A percentile compares a stretch with the other conserved stretches of the same genome.
These are phyloP conservation scores for Nicotiana obtusifolia DNA, from an alignment of 257 asterid genomes.

Conservation along the genomic window DNA sequence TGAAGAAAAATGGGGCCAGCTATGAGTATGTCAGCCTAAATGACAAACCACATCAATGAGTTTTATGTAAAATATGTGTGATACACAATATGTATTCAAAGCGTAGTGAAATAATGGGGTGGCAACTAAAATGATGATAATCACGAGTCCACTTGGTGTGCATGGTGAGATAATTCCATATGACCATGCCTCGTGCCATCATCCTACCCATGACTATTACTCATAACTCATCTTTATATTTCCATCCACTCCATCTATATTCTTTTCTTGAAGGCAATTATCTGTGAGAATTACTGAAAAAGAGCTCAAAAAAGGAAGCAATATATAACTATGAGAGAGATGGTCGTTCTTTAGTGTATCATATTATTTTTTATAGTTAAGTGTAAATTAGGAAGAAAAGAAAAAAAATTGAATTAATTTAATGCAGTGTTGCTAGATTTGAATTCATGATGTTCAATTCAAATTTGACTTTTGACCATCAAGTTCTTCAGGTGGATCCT, in stretches of 20 bases:
- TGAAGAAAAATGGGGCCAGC: no score
- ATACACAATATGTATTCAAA: background rate
- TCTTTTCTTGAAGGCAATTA: background rate
- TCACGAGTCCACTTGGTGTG: background rate
- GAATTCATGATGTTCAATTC: background rate
- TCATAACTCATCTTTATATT: slow-evolving; percentile 2
- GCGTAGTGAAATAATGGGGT: background rate
- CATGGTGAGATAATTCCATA: background rate
- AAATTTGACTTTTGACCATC: background rate
- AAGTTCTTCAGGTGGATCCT: no score
- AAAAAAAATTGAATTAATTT: background rate
- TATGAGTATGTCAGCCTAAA: no score
- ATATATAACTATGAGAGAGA: background rate
- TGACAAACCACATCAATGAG: no score
- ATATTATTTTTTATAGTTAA: background rate
- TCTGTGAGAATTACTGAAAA: background rate
- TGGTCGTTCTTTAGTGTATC: background rate
- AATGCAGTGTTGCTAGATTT: background rate
- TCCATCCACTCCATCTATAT: background rate
- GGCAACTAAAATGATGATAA: slow-evolving; percentile 1
- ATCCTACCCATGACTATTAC: background rate
- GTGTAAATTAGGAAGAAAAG: background rate
- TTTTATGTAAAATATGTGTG: background rate
- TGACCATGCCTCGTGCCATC: background rate
- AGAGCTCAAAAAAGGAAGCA: background rate